Conservation (phyloP, 2,329 filamentous ascomycete genomes). For the Penicillium sp. region DNA sequence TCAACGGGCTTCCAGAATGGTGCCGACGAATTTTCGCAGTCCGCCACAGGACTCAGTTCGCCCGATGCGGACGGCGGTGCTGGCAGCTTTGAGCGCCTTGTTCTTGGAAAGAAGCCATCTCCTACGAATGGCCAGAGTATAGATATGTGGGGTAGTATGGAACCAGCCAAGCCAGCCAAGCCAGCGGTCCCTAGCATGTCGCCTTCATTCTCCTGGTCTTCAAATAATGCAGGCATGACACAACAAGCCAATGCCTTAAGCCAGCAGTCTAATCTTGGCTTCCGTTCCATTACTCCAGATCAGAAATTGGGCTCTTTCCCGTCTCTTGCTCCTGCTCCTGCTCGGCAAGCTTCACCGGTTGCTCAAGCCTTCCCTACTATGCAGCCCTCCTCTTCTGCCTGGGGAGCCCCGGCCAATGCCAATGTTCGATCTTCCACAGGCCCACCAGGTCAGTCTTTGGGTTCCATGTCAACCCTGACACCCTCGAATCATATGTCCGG, state of each 20-base stretch:
- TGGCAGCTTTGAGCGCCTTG: slow-evolving; percentile 82
- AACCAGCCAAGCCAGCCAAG: slow-evolving; percentile 28
- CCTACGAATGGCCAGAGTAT: slow-evolving; percentile 35
- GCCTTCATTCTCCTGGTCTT: slow-evolving; percentile 47
- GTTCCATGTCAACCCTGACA: slow-evolving; percentile 27
- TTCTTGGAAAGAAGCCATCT: slow-evolving; percentile 65
- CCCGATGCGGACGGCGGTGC: slow-evolving; percentile 53
- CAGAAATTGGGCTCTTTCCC: slow-evolving; percentile 49
- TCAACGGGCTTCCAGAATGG: slow-evolving; percentile 42
- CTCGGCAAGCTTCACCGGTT: slow-evolving; percentile 34
- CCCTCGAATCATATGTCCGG: slow-evolving; percentile 17
- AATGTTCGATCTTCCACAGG: slow-evolving; percentile 17
- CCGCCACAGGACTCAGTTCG: slow-evolving; percentile 30
- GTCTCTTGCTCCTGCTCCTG: slow-evolving; percentile 47
- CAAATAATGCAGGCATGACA: slow-evolving; percentile 23
- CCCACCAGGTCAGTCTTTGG: slow-evolving; percentile 21
- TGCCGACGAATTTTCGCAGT: slow-evolving; percentile 26
- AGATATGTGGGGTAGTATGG: slow-evolving; percentile 34
- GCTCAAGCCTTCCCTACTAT: slow-evolving; percentile 26
- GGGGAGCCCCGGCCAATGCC: slow-evolving; percentile 20
- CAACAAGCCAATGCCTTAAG: slow-evolving; percentile 20
- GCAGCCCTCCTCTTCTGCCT: slow-evolving; percentile 31
- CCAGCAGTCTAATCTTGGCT: slow-evolving; percentile 25
- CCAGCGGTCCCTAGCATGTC: slow-evolving; percentile 27
- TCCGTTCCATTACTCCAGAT: slow-evolving; percentile 54